Evolutionary conservation across 257 asterid species (phyloP), one percentile per base, ranked within the genome.

Genomic region (Apocynum venetum): DNA sequence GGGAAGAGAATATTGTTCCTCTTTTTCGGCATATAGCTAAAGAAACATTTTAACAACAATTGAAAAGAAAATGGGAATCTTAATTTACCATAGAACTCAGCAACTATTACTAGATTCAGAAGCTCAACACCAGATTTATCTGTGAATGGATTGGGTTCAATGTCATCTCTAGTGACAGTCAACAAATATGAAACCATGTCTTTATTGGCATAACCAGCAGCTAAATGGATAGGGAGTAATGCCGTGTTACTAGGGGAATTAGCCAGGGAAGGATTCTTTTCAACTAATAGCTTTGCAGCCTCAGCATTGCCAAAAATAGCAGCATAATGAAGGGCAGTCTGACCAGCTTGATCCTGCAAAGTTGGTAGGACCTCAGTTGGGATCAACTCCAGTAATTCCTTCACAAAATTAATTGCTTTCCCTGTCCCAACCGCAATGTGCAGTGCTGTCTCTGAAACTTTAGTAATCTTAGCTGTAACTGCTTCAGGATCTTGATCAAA

Each of bases 131-230:
- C 88, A 79, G 80, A 82, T 73, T 74, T 57, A 73, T 71, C 82
- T 4, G 78, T 59, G 64, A 84, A 84, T n/a, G 88, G 85, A 74
- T 77, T 82, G 8, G 75, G 80, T 35, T 68, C 74, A 14, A 56
- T 35, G 67, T 84, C 85, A 47, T 84, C 85, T 49, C 80, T 84
- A 0, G 88, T 84, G 71, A 82, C 84, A 40, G 88, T 82, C 41
- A 84, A 79, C 57, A 84, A 79, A 25, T 79, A 84, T 43, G 82
- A 79, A 73, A 84, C 80, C 78, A 79, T 75, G 53, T 79, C 82
- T 80, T 79, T 82, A 71, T 84, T 82, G 78, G 85, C 88, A 82
- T 79, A 84, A 79, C 71, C 80, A 70, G 88, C 88, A 60, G 85
- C 85, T 19, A 56, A 66, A 65, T 84, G 85, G 75, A 84, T 77